Conservation (phyloP, 176 grass and related monocot species). For the Aegilops bicornis region DNA sequence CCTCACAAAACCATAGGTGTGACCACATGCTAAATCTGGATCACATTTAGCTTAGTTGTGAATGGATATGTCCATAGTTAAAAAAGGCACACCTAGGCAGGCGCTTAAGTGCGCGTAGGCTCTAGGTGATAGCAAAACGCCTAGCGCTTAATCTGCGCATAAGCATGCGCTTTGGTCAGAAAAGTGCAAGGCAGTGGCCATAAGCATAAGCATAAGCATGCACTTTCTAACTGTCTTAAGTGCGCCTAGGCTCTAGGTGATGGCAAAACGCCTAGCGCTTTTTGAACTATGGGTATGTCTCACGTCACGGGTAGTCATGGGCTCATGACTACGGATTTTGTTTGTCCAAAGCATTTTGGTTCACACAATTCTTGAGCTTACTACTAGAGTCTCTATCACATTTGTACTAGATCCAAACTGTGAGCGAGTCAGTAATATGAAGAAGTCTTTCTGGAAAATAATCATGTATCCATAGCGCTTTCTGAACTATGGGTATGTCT, state of each 20-base stretch:
- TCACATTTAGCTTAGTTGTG: constrained; percentile 17
- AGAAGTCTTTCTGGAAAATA: constrained; percentile 7
- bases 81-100: too few species aligned
- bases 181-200: too few species aligned
- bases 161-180: too few species aligned
- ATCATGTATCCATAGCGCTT: neutral
- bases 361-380: constrained; percentile 9
- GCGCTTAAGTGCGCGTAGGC: too few species aligned
- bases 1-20: neutral
- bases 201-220: too few species aligned
- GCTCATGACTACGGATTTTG: constrained; percentile 3
- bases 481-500: neutral
- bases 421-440: neutral
- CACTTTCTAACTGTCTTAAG: too few species aligned
- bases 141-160: too few species aligned
- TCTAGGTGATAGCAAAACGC: too few species aligned
- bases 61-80: neutral
- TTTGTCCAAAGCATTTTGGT: neutral
- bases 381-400: neutral
- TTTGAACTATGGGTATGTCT: neutral
- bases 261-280: too few species aligned
- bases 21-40: neutral
- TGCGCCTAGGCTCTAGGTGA: too few species aligned
- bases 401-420: neutral
- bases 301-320: constrained; percentile 1